Percentiles rank a stretch among this genome's conserved stretches.
Evolutionary conservation across 2,329 filamentous ascomycete genomes (phyloP).

Genomic region (Neospermospora avenae): DNA sequence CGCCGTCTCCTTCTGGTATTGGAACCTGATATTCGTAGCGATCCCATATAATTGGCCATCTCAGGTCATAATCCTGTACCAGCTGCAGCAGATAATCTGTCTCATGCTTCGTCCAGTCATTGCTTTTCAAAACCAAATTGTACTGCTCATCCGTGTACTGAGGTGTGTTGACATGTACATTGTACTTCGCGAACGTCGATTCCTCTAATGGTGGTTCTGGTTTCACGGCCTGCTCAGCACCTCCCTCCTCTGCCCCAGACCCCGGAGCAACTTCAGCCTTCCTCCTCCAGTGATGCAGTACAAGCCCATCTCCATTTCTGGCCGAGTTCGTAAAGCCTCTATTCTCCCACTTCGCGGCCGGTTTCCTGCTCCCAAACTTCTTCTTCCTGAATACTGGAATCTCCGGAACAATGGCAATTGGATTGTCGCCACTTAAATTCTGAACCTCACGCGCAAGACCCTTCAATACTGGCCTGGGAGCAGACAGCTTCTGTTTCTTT

Average conservation of each 20-base stretch:
- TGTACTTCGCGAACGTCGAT: conserved; percentile 79
- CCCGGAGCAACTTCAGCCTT: conserved; percentile 48
- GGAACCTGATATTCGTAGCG: conserved; percentile 73
- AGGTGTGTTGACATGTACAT: conserved; percentile 74
- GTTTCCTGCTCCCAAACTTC: conserved; percentile 52
- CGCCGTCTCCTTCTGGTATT: conserved; percentile 42
- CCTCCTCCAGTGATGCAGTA: conserved; percentile 78
- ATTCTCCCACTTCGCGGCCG: conserved; percentile 62
- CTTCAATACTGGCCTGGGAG: conserved; percentile 58
- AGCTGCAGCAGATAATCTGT: conserved; percentile 85
- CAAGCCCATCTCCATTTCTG: conserved; percentile 61
- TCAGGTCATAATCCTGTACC: conserved; percentile 74
- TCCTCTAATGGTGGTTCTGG: conserved; percentile 46
- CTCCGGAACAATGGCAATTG: conserved; percentile 63
- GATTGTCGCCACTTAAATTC: conserved; percentile 62
- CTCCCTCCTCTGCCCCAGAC: conserved; percentile 38
- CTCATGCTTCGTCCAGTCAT: conserved; percentile 87
- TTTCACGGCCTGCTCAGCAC: conserved; percentile 40
- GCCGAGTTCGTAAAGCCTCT: conserved; percentile 74
- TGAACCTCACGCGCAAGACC: conserved; percentile 64
- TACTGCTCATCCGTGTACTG: conserved; percentile 89
- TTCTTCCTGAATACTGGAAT: conserved; percentile 57
- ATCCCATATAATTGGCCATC: conserved; percentile 90
- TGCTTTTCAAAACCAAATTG: conserved; percentile 64
- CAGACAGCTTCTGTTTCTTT: conserved; percentile 72